Evolutionary conservation across 169 alveolate genomes (phyloP).

Genomic region (Plasmodium fragile): DNA sequence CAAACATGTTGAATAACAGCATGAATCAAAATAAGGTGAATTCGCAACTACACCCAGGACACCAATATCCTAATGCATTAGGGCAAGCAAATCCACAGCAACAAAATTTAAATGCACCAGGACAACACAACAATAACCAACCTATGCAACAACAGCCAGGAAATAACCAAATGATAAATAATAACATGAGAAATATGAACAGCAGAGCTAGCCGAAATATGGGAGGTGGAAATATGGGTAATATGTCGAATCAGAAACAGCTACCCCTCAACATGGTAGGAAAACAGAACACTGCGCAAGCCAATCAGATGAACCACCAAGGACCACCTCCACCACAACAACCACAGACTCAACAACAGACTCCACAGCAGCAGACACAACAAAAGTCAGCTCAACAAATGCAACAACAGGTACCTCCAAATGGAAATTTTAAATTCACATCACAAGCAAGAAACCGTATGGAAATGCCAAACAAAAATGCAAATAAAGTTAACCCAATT

Average conservation of each 20-base stretch:
- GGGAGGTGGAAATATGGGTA: constrained; percentile 15
- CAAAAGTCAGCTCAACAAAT: constrained; percentile 41
- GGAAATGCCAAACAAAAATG: constrained; percentile 73
- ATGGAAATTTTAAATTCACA: constrained; percentile 83
- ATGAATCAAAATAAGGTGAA: constrained; percentile 39
- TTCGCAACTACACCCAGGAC: constrained; percentile 42
- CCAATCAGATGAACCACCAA: constrained; percentile 11
- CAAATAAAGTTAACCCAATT: constrained; percentile 41
- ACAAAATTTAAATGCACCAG: constrained; percentile 27
- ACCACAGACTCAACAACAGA: background rate
- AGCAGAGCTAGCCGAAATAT: constrained; percentile 36
- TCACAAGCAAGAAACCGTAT: constrained; percentile 88
- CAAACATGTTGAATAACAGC: constrained; percentile 38
- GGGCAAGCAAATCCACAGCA: constrained; percentile 35
- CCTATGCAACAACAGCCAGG: constrained; percentile 32
- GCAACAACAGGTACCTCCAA: constrained; percentile 34
- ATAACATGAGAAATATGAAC: constrained; percentile 71
- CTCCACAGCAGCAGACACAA: constrained; percentile 6
- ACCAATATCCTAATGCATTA: constrained; percentile 26
- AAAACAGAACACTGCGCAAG: constrained; percentile 7
- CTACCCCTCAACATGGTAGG: constrained; percentile 46
- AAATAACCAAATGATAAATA: constrained; percentile 37
- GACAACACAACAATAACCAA: constrained; percentile 12
- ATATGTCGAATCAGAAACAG: constrained; percentile 49
- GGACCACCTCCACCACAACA: constrained; percentile 29